phyloP scores from a whole-genome alignment of 177 flowering plant genomes.

The Telopea speciosissima region DNA sequence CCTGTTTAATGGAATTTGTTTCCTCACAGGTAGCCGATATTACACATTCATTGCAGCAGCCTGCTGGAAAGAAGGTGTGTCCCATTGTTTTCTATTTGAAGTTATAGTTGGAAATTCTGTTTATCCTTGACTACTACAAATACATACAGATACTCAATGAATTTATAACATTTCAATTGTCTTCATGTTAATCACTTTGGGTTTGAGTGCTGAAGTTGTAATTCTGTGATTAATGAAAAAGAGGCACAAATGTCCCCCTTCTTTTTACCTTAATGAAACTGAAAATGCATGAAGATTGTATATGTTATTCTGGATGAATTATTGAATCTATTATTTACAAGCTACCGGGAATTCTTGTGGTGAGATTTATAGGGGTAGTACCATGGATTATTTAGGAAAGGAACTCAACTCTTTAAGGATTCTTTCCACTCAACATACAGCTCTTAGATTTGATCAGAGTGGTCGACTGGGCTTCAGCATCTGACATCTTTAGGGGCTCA shows the following conservation, averaged over 20 bases:
- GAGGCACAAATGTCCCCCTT: neutral
- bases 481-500: too few relatives aligned
- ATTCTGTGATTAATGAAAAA: neutral
- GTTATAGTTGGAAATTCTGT: conserved; percentile 1
- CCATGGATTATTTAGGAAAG: too few relatives aligned
- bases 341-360: too few relatives aligned
- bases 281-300: neutral
- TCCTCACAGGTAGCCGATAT: conserved; percentile 87
- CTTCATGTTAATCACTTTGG: neutral
- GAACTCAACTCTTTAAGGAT: too few relatives aligned
- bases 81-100: conserved; percentile 5
- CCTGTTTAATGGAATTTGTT: conserved; percentile 1
- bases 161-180: neutral
- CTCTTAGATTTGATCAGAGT: too few relatives aligned
- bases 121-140: neutral
- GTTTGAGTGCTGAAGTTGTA: neutral
- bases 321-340: neutral
- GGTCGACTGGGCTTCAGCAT: too few relatives aligned
- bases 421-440: too few relatives aligned
- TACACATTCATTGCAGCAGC: conserved; percentile 94
- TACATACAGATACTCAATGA: neutral
- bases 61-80: conserved; percentile 84
- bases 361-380: too few relatives aligned
- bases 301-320: too few relatives aligned
- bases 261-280: neutral